These are phyloP conservation scores for Acanthamoeba royreba DNA, from an alignment of 208 protist species.

Conservation along the genomic window DNA sequence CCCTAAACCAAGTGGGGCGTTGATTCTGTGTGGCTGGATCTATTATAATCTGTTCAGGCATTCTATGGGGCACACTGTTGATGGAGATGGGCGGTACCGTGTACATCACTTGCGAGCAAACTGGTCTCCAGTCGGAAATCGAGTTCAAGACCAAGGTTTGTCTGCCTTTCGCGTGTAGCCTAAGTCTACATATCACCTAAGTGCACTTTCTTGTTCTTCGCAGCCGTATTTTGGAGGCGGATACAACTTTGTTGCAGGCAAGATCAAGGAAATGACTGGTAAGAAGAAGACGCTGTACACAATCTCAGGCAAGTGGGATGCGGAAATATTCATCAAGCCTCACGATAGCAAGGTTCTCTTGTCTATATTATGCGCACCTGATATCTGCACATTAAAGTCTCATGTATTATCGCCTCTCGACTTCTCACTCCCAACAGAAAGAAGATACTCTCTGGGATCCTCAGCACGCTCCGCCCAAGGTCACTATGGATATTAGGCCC, in stretches of 20 bases:
- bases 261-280: constrained; percentile 59
- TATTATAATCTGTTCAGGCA: background rate
- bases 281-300: constrained; percentile 64
- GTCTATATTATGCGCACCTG: background rate
- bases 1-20: background rate
- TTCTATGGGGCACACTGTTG: constrained; percentile 75
- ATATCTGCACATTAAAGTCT: background rate
- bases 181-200: background rate
- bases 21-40: background rate
- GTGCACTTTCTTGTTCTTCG: background rate
- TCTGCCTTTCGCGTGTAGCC: background rate
- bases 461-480: background rate
- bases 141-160: constrained; percentile 77
- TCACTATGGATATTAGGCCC: constrained; percentile 47
- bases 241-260: constrained; percentile 72
- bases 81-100: constrained; percentile 76
- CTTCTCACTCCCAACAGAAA: background rate
- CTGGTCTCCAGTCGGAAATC: constrained; percentile 63
- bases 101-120: constrained; percentile 72
- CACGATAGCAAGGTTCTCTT: background rate
- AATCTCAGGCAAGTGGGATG: constrained; percentile 74
- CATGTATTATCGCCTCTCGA: background rate
- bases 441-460: constrained; percentile 53
- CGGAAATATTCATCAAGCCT: constrained; percentile 41
- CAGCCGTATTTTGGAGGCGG: constrained; percentile 74